A percentile compares a stretch with the other conserved stretches of the same genome.
phyloP scores from a whole-genome alignment of 2,329 filamentous ascomycete genomes.

The Penicillium crustosum region DNA sequence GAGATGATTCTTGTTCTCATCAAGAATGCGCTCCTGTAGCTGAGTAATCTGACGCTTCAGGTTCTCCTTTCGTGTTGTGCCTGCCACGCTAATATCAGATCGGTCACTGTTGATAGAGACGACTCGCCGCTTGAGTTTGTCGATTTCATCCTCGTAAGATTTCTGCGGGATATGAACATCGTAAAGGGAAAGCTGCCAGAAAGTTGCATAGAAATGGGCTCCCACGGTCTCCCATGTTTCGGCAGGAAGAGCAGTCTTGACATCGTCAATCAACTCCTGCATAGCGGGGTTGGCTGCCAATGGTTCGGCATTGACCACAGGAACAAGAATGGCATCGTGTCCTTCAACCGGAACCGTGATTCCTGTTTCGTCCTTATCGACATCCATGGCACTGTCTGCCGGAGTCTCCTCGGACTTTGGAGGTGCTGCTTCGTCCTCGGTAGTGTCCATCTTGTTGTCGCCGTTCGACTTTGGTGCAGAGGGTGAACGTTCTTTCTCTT shows the following conservation, averaged over 20 bases:
- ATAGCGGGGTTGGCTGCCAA: slow-evolving; percentile 67
- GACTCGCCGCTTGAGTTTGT: slow-evolving; percentile 66
- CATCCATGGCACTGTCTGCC: slow-evolving; percentile 35
- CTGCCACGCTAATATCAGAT: slow-evolving; percentile 68
- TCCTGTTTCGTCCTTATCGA: slow-evolving; percentile 32
- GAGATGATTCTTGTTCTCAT: slow-evolving; percentile 71
- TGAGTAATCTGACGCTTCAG: slow-evolving; percentile 69
- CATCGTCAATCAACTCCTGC: slow-evolving; percentile 68
- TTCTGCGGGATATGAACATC: slow-evolving; percentile 75
- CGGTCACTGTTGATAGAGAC: slow-evolving; percentile 68
- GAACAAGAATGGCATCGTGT: slow-evolving; percentile 8
- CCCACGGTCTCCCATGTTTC: slow-evolving; percentile 70
- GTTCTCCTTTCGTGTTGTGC: slow-evolving; percentile 65
- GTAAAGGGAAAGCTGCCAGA: slow-evolving; percentile 85
- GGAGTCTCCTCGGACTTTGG: slow-evolving; percentile 20
- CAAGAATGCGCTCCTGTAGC: slow-evolving; percentile 66
- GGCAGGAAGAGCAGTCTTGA: slow-evolving; percentile 61
- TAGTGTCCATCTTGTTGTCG: slow-evolving; percentile 38
- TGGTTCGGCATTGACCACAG: slow-evolving; percentile 37
- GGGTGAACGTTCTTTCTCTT: slow-evolving; percentile 30
- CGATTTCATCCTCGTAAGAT: slow-evolving; percentile 75
- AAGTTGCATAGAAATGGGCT: slow-evolving; percentile 80
- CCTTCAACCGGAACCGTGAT: slow-evolving; percentile 14
- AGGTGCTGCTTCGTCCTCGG: slow-evolving; percentile 27
- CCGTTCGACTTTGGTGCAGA: slow-evolving; percentile 28